Base-by-base conservation (phyloP, 148 eudicot species). In the Euryodendron excelsum region DNA sequence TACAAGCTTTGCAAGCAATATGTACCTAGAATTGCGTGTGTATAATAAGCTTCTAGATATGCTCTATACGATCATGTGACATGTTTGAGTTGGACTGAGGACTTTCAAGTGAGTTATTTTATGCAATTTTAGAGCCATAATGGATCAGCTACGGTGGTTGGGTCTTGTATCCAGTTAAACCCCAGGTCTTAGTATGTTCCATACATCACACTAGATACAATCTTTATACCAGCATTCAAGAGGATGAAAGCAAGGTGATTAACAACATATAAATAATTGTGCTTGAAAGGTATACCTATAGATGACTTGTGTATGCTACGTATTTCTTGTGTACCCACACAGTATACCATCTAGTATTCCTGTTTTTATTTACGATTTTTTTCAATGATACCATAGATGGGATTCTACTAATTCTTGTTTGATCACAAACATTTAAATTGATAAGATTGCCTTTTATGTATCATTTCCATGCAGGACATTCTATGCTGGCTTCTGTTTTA, bases 211-310 rank as follows among this genome's bases (percentile, higher is more conserved):
- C n/a, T n/a, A n/a, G n/a, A n/a, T n/a, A 23, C 28, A 10, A 27
- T 13, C 18, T 0, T 62, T 14, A 13, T 3, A 28, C 36, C 15
- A 62, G 18, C 67, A 62, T 28, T 30, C 37, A 30, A 3, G 18
- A 31, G 21, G 65, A 78, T 62, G 23, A 47, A 41, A 13, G 67
- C 25, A 76, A 69, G 37, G 56, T 69, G 75, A 31, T 31, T 52
- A 36, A 15, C 56, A 64, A 47, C 14, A 28, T 30, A 62, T 1
- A 14, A 27, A 12, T 8, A 28, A 62, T 62, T 62, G 1, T 27
- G 37, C 37, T 10, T 28, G 15, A 6, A 62, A 62, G 15, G 18
- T 4, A 62, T 30, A 58, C 31, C 30, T 10, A 30, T 3, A 12
- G 36, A 62, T 1, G n/a, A n/a, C n/a, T n/a, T n/a, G n/a, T n/a